Evolutionary conservation across 2,329 filamentous ascomycete species (phyloP), one percentile per base, ranked within the genome.

Genomic region (Penicillium sp.): DNA sequence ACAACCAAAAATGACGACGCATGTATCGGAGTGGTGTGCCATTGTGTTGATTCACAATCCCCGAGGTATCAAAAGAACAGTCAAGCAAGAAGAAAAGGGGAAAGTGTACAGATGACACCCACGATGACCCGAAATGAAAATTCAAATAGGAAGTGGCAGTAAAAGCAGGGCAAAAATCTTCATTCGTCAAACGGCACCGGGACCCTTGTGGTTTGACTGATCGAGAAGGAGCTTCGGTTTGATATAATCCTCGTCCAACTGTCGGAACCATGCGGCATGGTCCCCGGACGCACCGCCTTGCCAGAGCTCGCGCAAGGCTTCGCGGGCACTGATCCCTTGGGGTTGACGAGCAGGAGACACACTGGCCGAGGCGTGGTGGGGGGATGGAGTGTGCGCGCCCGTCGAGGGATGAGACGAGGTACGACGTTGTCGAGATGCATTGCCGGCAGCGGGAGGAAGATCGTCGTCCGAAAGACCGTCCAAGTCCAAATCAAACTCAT

Each of bases 231-330:
- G 72, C 64, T 85, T 88, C 13, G 91, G 91, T 75, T 97, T 97
- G 69, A 97, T 90, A 67, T 90, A 96, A 51, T 90, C 89, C 69
- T 98, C 93, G 66, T 98, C 93, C 51, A 98, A 74, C 70, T 95
- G 90, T 57, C 84, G 84, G 69, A 98, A 95, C 72, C 94, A 82
- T 39, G 86, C 89, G 8, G 88, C 86, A 39, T 94, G 90, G 66
- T 98, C 93, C 43, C 95, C 89, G 1, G 86, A 80, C 4, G 66
- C 62, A 12, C 86, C 79, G 1, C 83, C 82, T 26, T 80, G 87
- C 57, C 95, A 83, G 7, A 98, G 75, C 63, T 91, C 86, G 48
- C 84, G 83, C 49, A 96, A 82, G 0, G 90, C 86, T 28, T 83
- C 86, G 18, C 83, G 80, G 9, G 88, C 88, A 27, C 82, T 87